Percentiles rank a stretch among this genome's conserved stretches.
Evolutionary conservation across 2,329 filamentous ascomycete species (phyloP).

Genomic region (Trichoderma simmonsii): DNA sequence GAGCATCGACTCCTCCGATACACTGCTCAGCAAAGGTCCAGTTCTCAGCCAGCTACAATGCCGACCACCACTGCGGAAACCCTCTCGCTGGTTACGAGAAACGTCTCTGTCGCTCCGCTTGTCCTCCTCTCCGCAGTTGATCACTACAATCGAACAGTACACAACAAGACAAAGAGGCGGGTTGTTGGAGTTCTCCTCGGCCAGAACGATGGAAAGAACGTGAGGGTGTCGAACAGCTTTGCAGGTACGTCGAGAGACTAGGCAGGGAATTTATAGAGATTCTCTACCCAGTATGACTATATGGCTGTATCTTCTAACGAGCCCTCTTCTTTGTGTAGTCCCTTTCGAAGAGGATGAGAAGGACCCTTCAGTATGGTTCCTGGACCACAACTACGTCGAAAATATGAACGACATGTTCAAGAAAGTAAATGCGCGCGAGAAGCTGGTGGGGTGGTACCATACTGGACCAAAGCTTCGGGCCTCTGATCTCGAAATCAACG

Average conservation of each 20-base stretch:
- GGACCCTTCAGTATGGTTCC: constrained; percentile 97
- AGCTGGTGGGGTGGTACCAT: constrained; percentile 99
- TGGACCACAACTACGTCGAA: constrained; percentile 99
- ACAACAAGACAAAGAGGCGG: constrained; percentile 79
- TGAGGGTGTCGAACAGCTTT: constrained; percentile 98
- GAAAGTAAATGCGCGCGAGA: constrained; percentile 98
- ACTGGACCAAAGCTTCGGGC: constrained; percentile 94
- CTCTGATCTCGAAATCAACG: constrained; percentile 98
- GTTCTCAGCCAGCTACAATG: constrained; percentile 55
- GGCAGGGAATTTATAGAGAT: not conserved
- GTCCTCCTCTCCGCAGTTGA: constrained; percentile 97
- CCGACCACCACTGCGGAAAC: constrained; percentile 96
- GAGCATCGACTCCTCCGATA: not conserved
- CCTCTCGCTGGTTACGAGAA: constrained; percentile 88
- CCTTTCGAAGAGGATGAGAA: constrained; percentile 99
- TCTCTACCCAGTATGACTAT: not conserved
- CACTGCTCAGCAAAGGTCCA: not conserved
- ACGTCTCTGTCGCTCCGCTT: constrained; percentile 94
- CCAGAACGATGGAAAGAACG: constrained; percentile 93
- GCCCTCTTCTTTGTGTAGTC: constrained; percentile 51
- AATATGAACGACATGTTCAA: constrained; percentile 99
- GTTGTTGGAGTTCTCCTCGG: constrained; percentile 93
- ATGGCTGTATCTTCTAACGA: not conserved
- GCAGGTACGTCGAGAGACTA: constrained; percentile 60
- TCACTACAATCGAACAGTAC: constrained; percentile 90